phyloP scores from a whole-genome alignment of 805 yeast genomes.

The Candida sithepensis region DNA sequence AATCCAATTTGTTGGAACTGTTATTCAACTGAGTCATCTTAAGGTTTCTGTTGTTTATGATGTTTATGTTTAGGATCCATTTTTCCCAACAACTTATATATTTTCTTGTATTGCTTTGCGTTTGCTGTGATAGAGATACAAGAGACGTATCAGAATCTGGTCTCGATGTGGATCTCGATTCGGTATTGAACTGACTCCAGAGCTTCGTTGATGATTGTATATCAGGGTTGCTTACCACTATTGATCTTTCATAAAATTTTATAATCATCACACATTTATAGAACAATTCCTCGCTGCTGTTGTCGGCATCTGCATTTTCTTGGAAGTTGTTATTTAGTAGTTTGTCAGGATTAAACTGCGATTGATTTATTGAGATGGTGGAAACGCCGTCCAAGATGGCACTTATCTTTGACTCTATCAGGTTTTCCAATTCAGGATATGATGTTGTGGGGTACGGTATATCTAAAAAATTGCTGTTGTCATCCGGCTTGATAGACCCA shows the following conservation, averaged over 20 bases:
- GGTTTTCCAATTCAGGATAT: conserved; percentile 45
- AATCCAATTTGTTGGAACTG: conserved; percentile 14
- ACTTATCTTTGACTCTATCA: conserved; percentile 34
- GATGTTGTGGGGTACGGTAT: conserved; percentile 53
- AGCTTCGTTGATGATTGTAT: conserved; percentile 45
- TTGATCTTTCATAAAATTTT: conserved; percentile 25
- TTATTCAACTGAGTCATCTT: conserved; percentile 14
- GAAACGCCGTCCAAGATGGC: conserved; percentile 27
- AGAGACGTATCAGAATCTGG: conserved; percentile 15
- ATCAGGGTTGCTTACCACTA: conserved; percentile 3
- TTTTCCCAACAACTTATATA: conserved; percentile 61
- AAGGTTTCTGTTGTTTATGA: conserved; percentile 29
- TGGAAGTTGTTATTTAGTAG: conserved; percentile 12
- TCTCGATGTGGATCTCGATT: conserved; percentile 7
- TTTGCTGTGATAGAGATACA: conserved; percentile 2
- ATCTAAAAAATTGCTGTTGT: conserved; percentile 48
- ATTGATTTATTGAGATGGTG: background rate
- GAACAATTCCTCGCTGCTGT: conserved; percentile 6
- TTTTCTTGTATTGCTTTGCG: conserved; percentile 29
- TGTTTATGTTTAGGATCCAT: conserved; percentile 56
- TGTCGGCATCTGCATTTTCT: conserved; percentile 6
- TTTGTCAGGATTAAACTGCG: conserved; percentile 1
- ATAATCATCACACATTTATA: conserved; percentile 32
- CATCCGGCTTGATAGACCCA: conserved; percentile 57
- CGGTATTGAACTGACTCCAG: conserved; percentile 35